phyloP scores from a whole-genome alignment of 257 asterid species.

The Solanum stenotomum region DNA sequence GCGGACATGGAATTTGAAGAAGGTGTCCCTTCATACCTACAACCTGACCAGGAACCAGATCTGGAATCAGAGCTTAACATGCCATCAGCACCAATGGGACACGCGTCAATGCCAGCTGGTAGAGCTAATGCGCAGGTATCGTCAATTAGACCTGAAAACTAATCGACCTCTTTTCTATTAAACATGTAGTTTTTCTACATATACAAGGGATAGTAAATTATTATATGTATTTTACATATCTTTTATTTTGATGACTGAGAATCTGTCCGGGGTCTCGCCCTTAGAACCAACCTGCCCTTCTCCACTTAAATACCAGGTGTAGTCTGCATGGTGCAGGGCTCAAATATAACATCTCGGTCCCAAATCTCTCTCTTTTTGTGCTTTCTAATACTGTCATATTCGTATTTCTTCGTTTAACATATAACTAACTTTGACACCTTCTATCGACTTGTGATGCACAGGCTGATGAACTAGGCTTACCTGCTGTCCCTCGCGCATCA shows the following conservation, averaged over 20 bases:
- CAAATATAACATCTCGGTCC: neutral
- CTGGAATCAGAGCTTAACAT: slow-evolving; percentile 74
- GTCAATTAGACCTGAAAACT: neutral
- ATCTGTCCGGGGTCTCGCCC: neutral
- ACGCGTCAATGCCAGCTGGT: slow-evolving; percentile 37
- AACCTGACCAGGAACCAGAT: slow-evolving; percentile 69
- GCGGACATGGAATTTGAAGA: slow-evolving; percentile 78
- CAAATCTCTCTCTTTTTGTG: neutral
- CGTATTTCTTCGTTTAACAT: neutral
- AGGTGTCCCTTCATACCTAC: slow-evolving; percentile 89
- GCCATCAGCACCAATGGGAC: slow-evolving; percentile 87
- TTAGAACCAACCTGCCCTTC: neutral
- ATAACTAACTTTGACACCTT: neutral
- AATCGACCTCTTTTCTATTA: neutral
- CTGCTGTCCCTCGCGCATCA: slow-evolving; percentile 83
- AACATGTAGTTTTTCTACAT: neutral
- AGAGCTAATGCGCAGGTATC: slow-evolving; percentile 58
- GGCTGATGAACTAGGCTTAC: slow-evolving; percentile 88
- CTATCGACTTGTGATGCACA: slow-evolving; percentile 19
- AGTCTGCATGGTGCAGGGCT: neutral
- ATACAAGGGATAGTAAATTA: neutral
- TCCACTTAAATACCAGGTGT: neutral
- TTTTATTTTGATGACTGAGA: neutral
- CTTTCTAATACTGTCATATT: neutral
- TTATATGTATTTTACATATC: neutral